A percentile compares a stretch with the other conserved stretches of the same genome.
Conservation (phyloP, 495 filamentous ascomycete species). For the Tuber calosporum region DNA sequence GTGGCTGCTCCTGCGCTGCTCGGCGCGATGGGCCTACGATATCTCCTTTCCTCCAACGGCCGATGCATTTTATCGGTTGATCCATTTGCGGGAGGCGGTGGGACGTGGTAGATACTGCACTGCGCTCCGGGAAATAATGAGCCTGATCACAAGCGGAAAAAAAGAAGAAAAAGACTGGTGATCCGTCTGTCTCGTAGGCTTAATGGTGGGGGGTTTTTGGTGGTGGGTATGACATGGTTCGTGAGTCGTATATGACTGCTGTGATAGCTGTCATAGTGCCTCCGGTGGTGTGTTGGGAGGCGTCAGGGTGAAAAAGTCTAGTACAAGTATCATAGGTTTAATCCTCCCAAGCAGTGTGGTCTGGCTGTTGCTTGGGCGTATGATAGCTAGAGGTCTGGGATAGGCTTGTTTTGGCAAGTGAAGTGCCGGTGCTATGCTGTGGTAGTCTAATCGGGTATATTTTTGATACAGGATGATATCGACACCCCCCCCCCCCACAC, state of each 20-base stretch:
- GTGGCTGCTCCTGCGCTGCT: too few relatives aligned
- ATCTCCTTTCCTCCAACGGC: too few relatives aligned
- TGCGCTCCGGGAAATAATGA: too few relatives aligned
- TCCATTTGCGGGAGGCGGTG: too few relatives aligned
- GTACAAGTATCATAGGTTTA: neutral
- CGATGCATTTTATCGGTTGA: too few relatives aligned
- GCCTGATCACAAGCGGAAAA: too few relatives aligned
- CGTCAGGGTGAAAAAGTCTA: neutral
- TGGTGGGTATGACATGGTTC: too few relatives aligned
- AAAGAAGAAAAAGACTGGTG: too few relatives aligned
- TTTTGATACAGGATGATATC: neutral
- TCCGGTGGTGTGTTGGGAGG: conserved; percentile 17
- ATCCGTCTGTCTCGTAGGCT: too few relatives aligned
- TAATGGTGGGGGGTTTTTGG: too few relatives aligned
- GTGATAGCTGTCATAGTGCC: neutral
- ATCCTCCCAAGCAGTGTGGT: neutral
- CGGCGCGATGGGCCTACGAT: too few relatives aligned
- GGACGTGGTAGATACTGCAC: too few relatives aligned
- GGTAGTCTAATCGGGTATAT: neutral
- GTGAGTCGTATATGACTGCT: neutral
- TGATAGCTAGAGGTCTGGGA: neutral
- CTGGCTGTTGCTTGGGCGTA: neutral
- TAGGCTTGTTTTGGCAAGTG: neutral
- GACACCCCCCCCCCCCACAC: neutral
- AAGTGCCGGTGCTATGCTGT: neutral